These are phyloP conservation scores for Acanthamoeba healyi DNA, from an alignment of 208 protist species.

Conservation along the genomic window DNA sequence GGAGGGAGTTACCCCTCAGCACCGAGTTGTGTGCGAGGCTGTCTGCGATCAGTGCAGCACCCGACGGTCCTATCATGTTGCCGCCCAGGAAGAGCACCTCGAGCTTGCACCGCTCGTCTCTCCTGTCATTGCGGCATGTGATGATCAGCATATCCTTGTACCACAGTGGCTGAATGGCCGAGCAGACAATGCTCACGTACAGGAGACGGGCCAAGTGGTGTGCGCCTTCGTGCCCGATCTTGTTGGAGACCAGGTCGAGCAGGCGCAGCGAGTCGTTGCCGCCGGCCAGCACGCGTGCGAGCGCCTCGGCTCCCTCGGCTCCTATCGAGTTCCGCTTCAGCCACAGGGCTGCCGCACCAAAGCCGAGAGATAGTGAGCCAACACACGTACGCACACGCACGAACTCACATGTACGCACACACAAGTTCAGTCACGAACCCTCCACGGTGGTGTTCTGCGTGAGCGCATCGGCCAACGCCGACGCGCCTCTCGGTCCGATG, in stretches of 20 bases:
- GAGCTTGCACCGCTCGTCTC: not conserved
- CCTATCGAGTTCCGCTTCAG: conserved; percentile 53
- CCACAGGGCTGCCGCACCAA: conserved; percentile 46
- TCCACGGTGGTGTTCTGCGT: conserved; percentile 14
- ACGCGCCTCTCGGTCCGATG: conserved; percentile 13
- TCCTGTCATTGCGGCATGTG: too few species aligned
- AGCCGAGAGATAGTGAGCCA: too few species aligned
- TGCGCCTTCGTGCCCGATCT: not conserved
- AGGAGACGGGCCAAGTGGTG: not conserved
- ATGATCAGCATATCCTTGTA: too few species aligned
- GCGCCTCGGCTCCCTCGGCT: not conserved
- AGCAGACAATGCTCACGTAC: not conserved
- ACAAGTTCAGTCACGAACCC: not conserved
- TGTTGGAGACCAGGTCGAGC: conserved; percentile 31
- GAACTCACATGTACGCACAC: not conserved
- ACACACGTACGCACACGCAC: too few species aligned
- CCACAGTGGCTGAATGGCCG: too few species aligned
- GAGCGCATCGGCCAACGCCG: conserved; percentile 18
- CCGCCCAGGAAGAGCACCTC: conserved; percentile 13
- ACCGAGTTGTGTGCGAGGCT: not conserved
- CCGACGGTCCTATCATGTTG: not conserved
- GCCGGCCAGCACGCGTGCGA: not conserved
- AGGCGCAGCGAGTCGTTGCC: not conserved
- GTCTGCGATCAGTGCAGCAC: not conserved
- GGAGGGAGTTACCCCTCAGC: not conserved